Evolutionary conservation across 2,329 filamentous ascomycete genomes (phyloP), one percentile per base, ranked within the genome.

Genomic region (Chrysosporium queenslandicum): DNA sequence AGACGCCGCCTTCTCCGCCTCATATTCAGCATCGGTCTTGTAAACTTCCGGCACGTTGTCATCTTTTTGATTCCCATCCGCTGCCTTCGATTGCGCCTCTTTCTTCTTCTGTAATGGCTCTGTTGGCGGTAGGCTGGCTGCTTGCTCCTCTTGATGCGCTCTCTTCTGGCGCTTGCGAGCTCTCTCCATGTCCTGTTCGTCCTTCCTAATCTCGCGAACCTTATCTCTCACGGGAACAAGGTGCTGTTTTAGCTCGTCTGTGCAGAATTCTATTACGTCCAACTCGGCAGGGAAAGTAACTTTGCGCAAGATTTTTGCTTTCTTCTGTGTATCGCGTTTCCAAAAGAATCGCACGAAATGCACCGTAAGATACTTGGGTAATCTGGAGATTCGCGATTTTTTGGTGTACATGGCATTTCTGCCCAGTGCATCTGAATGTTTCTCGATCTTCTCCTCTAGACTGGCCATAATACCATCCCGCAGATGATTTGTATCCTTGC

Each of bases 221-320:
- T 94, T 94, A 74, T 98, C 92, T 55, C 92, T 82, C n/a, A 98
- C 85, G 1, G 92, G 94, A 43, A 96, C 75, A 41, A 98, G 77
- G 60, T 86, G 80, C 64, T 84, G 83, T 68, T 82, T 85, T 57
- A 98, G 76, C 50, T 92, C 85, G 23, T 97, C 90, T 11, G 90
- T 91, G 70, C 92, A 98, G 70, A 95, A 96, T 66, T 98, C 92
- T 20, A 94, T 83, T 36, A 87, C 82, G 63, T 98, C 92, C 30
- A 98, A 75, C 70, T 98, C 92, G 47, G 87, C 83, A 5, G 91
- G 91, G 66, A 98, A 98, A 0, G 88, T 91, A 53, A 98, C 92
- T 72, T 97, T 98, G 66, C 90, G 87, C 87, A 98, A 91, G 62
- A 98, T 98, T 78, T 98, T 98, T 59, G 91, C 90, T 77, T 98